Percentiles rank a stretch among this genome's conserved stretches.
These are phyloP conservation scores for Exophiala sideris DNA, from an alignment of 2,329 filamentous ascomycete species.

Conservation along the genomic window DNA sequence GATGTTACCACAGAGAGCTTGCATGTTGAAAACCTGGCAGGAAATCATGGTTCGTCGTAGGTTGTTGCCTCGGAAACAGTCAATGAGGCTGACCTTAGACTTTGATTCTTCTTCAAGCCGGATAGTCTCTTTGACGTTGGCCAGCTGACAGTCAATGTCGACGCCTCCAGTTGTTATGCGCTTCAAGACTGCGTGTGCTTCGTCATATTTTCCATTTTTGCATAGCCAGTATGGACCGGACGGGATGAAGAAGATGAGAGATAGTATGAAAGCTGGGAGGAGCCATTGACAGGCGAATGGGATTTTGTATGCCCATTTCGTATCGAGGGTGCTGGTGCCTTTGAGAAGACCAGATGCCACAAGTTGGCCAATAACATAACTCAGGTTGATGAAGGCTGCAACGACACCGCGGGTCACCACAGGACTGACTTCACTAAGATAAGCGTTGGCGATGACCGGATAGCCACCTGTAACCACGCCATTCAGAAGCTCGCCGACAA, in stretches of 20 bases:
- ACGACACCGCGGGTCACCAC: slow-evolving; percentile 46
- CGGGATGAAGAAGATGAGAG: slow-evolving; percentile 29
- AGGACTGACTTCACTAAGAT: slow-evolving; percentile 40
- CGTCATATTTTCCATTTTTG: slow-evolving; percentile 41
- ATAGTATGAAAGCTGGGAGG: slow-evolving; percentile 13
- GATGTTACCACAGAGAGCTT: slow-evolving; percentile 32
- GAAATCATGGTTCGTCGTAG: slow-evolving; percentile 31
- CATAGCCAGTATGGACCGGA: slow-evolving; percentile 52
- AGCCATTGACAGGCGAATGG: slow-evolving; percentile 30
- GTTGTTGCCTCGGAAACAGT: slow-evolving; percentile 32
- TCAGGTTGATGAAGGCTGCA: slow-evolving; percentile 49
- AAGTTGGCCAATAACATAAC: slow-evolving; percentile 40
- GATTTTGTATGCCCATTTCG: slow-evolving; percentile 36
- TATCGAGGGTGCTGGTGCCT: slow-evolving; percentile 22
- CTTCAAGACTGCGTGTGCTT: slow-evolving; percentile 41
- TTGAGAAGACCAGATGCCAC: slow-evolving; percentile 31
- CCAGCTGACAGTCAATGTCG: slow-evolving; percentile 27
- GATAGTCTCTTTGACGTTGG: slow-evolving; percentile 32
- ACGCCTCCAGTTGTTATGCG: slow-evolving; percentile 33
- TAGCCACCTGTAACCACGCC: slow-evolving; percentile 48
- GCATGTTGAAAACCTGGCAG: slow-evolving; percentile 35
- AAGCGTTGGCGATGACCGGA: slow-evolving; percentile 46
- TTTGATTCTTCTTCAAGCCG: slow-evolving; percentile 27
- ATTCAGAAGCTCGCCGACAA: slow-evolving; percentile 45
- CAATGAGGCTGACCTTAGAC: slow-evolving; percentile 21